Conservation (phyloP, 2,329 filamentous ascomycete species). For the Verticillium longisporum region DNA sequence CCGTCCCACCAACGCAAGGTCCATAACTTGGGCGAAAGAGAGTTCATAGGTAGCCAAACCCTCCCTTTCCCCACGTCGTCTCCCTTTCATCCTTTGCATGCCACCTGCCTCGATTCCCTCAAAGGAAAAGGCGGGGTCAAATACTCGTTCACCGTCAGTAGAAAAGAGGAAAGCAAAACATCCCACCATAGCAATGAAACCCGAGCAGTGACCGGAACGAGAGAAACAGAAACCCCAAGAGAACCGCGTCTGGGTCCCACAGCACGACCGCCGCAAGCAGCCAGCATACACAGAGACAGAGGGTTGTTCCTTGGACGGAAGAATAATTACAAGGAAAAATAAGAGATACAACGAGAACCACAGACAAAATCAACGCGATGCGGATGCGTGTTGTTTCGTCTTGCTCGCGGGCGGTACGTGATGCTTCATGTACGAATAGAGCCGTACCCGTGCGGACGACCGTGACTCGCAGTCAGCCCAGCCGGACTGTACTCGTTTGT, state of each 20-base stretch:
- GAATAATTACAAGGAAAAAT: constrained; percentile 9
- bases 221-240: not conserved
- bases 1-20: not conserved
- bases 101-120: not conserved
- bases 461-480: not conserved
- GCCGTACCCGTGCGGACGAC: not conserved
- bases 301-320: not conserved
- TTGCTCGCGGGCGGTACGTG: not conserved
- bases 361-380: not conserved
- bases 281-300: not conserved
- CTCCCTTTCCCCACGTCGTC: not conserved
- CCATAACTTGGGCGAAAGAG: not conserved
- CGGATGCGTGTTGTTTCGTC: not conserved
- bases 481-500: not conserved
- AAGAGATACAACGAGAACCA: constrained; percentile 12
- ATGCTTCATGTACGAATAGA: not conserved
- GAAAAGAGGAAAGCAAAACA: not conserved
- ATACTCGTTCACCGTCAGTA: not conserved
- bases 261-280: not conserved
- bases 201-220: not conserved
- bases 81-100: not conserved
- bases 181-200: not conserved
- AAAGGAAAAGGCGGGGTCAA: not conserved
- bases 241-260: no score
- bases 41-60: not conserved